Evolutionary conservation across 352 stramenopile species (phyloP), one percentile per base, ranked within the genome.

Genomic region (Pythium folliculosum): DNA sequence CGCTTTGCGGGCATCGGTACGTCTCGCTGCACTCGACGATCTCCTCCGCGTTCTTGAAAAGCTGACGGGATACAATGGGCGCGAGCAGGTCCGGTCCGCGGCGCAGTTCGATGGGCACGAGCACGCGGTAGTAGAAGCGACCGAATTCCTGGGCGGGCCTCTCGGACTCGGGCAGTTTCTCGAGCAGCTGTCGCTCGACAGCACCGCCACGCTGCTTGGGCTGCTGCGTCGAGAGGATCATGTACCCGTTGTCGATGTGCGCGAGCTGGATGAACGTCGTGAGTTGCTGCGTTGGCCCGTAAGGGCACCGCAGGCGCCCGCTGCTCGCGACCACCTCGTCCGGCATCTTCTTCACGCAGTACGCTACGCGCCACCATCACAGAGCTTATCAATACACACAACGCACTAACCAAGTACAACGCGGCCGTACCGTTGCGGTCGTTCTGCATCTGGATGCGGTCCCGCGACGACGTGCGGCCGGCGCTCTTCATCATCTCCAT

Each of bases 1-100:
- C 74, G 53, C 81, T 92, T 51, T 90, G 76, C 13, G 86, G 86
- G 69, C 80, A 92, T 22, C 81, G 82, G 48, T 89, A 92, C 5
- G 76, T 77, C 49, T 81, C 77, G 25, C 78, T 77, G 40, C 82
- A 90, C 57, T 94, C 84, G 60, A 94, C 84, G 67, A 94, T 91
- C 63, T 94, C 86, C 63, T 91, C 82, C 16, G 83, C 84, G 54
- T 92, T 91, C 66, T 92, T 92, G 53, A 89, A 88, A 32, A 90
- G 54, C 49, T 89, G 76, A 17, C 78, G 63, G 0, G 84, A 86
- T 50, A 91, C 86, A 32, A 92, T 81, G 0, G 84, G 80, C 19
- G 86, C 80, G 19, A 94, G 62, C n/a, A 91, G 68, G 70, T 94
- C 86, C 0, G 86, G 86, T 8, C 78, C 81, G 32, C 82, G 87